Evolutionary conservation across 805 yeast genomes (phyloP), one percentile per base, ranked within the genome.

Genomic region (Yarrowia bubula): DNA sequence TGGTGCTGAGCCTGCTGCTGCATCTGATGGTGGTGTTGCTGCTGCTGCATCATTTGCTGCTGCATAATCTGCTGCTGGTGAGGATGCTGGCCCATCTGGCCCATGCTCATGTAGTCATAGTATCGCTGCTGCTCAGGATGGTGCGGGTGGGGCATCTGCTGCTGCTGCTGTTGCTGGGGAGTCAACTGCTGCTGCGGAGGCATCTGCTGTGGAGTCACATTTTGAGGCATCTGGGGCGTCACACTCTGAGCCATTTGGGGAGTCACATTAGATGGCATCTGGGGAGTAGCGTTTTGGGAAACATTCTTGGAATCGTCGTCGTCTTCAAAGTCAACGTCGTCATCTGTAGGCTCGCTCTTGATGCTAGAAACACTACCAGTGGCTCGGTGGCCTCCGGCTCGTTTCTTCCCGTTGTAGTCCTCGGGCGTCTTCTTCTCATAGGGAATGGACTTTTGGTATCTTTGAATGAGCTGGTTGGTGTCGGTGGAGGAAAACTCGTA

Each of bases 401-500:
- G 37, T 8, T 58, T 58, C 11, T 43, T 58, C 1, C 64, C 64
- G 7, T 35, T 58, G 35, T 58, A 58, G 28, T 58, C 64, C 43
- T 58, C 51, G 4, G 64, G 64, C 28, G 64, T 58, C 35, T 58
- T 58, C 43, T 44, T 58, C 32, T 58, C 64, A 42, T 58, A 58
- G 22, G 64, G 64, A 58, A 58, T 58, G 18, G 51, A 43, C 33
- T 58, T 58, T 33, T 58, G 64, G 51, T 58, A 69, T 35, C 67
- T 61, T 28, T 64, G 65, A 15, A 71, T 65, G 48, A 88, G 75
- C 10, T 81, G 81, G 10, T 79, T 76, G 1, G 91, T 81, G 67
- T 86, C 85, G 15, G 86, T 86, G 4, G 96, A 86, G 8, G 92
- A 83, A 73, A 86, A 93, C 77, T 93, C 97, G 73, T 89, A 92